Base-by-base conservation (phyloP, 257 asterid genomes). In the Przewalskia tangutica region DNA sequence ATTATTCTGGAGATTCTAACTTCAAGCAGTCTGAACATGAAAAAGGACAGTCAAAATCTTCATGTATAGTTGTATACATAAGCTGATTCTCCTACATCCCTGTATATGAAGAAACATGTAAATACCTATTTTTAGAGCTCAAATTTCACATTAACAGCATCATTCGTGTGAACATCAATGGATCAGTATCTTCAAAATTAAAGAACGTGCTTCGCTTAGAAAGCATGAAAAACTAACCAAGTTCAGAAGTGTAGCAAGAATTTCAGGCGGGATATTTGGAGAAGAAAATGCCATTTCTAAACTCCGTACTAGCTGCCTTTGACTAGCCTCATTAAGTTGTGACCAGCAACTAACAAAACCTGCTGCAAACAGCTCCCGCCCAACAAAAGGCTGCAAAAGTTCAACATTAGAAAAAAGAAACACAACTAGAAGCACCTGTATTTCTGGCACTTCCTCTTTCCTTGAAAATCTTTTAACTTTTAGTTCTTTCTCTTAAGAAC, bases 291-390 rank as follows among this genome's bases (percentile, higher is more conserved):
- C 99, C 97, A 93, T 93, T 89, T 96, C 99, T 89, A 96, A 89
- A 87, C 97, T 93, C 62, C 98, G 91, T 10, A 96, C 98, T 75
- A 93, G 87, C 84, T 92, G 97, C 68, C 84, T 88, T 90, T 94
- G 98, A 89, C 92, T 91, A 71, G 88, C 79, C 82, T 96, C 99
- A 54, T 88, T 92, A 91, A 96, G 90, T 82, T 96, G 90, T 40
- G 95, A 88, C 99, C 99, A 96, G 93, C 99, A 96, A 88, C 99
- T 96, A 84, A 96, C 99, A 87, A 96, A 96, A 86, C 98, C 98
- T 64, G 98, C 99, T 8, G 98, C 98, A 92, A 96, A 96, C 87
- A 96, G 88, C 84, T 96, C 99, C 87, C 99, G 89, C 78, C 98
- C 99, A 81, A 96, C 98, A 89, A 91, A 90, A 83, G 99, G 99